phyloP scores from a whole-genome alignment of 148 eudicot genomes.

The Mesembryanthemum crystallinum region DNA sequence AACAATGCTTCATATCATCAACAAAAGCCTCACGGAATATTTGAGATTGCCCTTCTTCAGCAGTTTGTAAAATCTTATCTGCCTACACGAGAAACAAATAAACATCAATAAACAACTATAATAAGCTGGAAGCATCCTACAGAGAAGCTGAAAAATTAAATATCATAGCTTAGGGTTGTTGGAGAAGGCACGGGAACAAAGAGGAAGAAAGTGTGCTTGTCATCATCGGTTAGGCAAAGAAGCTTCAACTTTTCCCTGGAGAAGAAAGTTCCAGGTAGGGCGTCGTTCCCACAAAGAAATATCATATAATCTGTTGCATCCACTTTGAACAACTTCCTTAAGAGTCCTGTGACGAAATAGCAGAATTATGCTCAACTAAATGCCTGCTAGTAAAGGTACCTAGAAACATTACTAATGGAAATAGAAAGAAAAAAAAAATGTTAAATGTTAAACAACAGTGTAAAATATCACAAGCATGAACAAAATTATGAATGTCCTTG shows the following conservation, averaged over 20 bases:
- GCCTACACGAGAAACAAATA: too few species aligned
- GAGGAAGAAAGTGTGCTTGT: constrained; percentile 47
- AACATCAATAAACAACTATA: too few species aligned
- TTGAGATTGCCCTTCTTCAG: too few species aligned
- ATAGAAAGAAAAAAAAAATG: not conserved
- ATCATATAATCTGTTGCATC: constrained; percentile 93
- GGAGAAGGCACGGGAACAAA: not conserved
- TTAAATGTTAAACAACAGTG: not conserved
- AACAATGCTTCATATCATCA: too few species aligned
- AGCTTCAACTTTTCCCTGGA: constrained; percentile 94
- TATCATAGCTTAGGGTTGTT: not conserved
- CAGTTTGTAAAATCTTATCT: too few species aligned
- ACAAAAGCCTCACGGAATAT: too few species aligned
- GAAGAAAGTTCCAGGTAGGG: constrained; percentile 90
- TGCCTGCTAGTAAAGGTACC: not conserved
- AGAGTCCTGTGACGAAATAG: constrained; percentile 47
- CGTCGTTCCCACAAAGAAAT: constrained; percentile 81
- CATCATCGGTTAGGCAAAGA: constrained; percentile 83
- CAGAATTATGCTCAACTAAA: not conserved
- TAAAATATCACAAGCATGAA: too few species aligned
- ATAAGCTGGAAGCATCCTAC: constrained; percentile 80
- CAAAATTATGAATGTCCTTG: too few species aligned
- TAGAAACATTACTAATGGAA: not conserved
- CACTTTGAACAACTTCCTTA: constrained; percentile 76
- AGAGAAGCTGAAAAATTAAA: constrained; percentile 49